Evolutionary conservation across 331 rosid species (phyloP), one percentile per base, ranked within the genome.

Genomic region (Erythrophleum ivorense): DNA sequence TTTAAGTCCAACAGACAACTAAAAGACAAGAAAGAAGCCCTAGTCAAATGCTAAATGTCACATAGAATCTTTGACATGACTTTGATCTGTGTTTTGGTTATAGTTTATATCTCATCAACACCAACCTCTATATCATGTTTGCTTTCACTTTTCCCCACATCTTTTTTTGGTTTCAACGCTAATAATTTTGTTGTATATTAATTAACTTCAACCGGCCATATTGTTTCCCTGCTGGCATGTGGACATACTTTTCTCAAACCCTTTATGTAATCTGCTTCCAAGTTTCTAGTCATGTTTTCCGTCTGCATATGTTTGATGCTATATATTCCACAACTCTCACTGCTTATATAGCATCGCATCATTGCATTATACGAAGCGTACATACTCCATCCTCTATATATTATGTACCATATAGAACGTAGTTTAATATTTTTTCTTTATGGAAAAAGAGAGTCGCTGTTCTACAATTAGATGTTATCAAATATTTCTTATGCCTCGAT

Each of bases 1-100:
- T 8, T 53, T 7, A 10, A 71, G 48, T 73, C 33, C 45, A 33
- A 83, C 31, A 49, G 84, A 80, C 82, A 80, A 69, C 84, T 70
- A 75, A 62, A 80, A 57, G 82, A 84, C 82, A 84, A 69, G 71
- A 80, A 43, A 48, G 14, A 76, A 80, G 13, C 71, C 65, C 11
- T 71, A 63, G 82, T 80, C 79, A 80, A 84, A 78, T 53, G 65
- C 57, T 31, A 54, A 58, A 19, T 74, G 76, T 75, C 73, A 80
- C 13, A 21, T 29, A 11, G 19, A 53, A 54, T 84, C 87, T 84
- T 80, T 80, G 87, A 84, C 66, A 72, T 6, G 85, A 84, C 85
- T 76, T 84, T 70, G 72, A 84, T 84, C 87, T 63, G 34, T 68
- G 81, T 63, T 78, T 80, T 33, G 66, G 84, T 80, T 71, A 69